phyloP scores from a whole-genome alignment of 345 rosid species.

The Bruguiera parviflora region DNA sequence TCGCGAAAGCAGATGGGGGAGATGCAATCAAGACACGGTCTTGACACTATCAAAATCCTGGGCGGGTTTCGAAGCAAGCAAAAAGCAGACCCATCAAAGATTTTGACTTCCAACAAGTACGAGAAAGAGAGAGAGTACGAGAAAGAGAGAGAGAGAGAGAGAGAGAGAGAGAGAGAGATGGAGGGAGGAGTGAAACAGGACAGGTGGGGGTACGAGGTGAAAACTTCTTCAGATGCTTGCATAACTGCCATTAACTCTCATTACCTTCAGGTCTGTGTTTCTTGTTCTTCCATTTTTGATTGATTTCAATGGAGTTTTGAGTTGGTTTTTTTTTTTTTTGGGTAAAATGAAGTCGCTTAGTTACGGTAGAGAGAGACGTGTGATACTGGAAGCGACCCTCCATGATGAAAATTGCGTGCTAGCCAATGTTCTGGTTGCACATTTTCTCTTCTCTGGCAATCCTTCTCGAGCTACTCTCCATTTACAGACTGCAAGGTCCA shows the following conservation, averaged over 20 bases:
- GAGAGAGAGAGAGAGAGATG: conserved; percentile 26
- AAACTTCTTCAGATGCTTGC: conserved; percentile 58
- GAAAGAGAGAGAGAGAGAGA: not conserved
- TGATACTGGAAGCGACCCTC: conserved; percentile 59
- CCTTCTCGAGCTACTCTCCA: conserved; percentile 38
- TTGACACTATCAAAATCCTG: too few relatives aligned
- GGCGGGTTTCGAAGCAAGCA: too few relatives aligned
- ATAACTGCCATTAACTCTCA: conserved; percentile 64
- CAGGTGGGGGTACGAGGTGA: conserved; percentile 78
- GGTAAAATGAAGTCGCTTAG: conserved; percentile 50
- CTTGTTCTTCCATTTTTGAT: not conserved
- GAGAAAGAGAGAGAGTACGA: too few relatives aligned
- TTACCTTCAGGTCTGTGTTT: conserved; percentile 52
- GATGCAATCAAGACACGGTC: too few relatives aligned
- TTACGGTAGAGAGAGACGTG: conserved; percentile 60
- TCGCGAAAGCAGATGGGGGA: too few relatives aligned
- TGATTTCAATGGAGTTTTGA: not conserved
- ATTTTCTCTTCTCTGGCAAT: conserved; percentile 45
- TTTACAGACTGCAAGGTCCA: conserved; percentile 54
- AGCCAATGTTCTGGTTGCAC: conserved; percentile 78
- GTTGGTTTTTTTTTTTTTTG: not conserved
- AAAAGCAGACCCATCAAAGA: too few relatives aligned
- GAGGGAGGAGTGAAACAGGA: conserved; percentile 49
- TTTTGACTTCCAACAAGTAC: not conserved
- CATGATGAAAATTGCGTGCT: conserved; percentile 66